These are phyloP conservation scores for Endothia cerciana DNA, from an alignment of 2,329 filamentous ascomycete genomes.

Conservation along the genomic window DNA sequence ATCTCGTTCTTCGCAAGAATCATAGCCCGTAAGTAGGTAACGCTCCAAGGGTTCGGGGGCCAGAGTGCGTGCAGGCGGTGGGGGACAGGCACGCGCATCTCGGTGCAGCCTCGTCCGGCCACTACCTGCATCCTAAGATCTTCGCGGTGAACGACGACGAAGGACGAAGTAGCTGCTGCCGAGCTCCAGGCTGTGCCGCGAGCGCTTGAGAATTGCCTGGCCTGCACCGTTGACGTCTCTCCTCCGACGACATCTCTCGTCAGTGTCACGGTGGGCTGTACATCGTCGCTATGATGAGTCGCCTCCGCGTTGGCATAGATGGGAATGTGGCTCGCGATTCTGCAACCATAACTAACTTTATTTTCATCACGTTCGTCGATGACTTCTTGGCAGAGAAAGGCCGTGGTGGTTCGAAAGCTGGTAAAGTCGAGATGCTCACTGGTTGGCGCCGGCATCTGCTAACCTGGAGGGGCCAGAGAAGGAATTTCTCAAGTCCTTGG, in stretches of 20 bases:
- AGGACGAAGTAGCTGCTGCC: neutral
- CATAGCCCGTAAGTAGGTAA: too few species aligned
- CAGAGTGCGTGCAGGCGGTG: too few species aligned
- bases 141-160: neutral
- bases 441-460: neutral
- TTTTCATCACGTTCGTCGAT: neutral
- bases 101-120: neutral
- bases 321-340: neutral
- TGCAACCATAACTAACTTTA: neutral
- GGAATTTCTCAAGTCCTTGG: neutral
- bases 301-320: rapidly evolving
- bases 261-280: neutral
- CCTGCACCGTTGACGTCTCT: neutral
- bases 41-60: too few species aligned
- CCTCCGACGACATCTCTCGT: neutral
- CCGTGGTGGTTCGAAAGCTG: rapidly evolving
- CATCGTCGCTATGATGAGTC: neutral
- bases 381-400: rapidly evolving
- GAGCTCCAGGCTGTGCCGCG: neutral
- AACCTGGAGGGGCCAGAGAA: neutral
- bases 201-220: neutral
- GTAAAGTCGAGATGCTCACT: neutral
- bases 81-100: too few species aligned
- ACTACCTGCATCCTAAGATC: neutral
- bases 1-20: too few species aligned